Base-by-base conservation (phyloP, 176 grass and related monocot genomes). In the Miscanthus lutarioriparius region DNA sequence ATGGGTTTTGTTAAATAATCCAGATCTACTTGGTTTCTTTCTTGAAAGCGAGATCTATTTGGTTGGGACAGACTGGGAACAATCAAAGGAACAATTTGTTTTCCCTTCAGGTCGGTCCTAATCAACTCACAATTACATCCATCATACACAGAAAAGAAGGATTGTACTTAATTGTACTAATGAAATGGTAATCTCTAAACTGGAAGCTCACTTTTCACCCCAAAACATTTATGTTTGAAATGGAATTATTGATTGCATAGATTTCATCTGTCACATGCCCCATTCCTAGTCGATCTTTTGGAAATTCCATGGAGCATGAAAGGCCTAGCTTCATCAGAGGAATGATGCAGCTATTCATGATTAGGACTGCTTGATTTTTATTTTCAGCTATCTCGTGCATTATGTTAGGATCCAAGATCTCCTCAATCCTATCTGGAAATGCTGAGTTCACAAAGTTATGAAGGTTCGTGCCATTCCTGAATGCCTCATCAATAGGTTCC, bases 201-300 rank as follows among this genome's bases (percentile, higher is more conserved):
- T 2, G 8, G 39, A 23, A n/a, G 41, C 12, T 73, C 40, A 27
- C 26, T 41, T 73, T 73, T 73, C 41, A 73, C 27, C 70, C 40
- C 30, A 38, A 28, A 37, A 23, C 49, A 76, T 76, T 76, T 59
- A 38, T 32, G 30, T 73, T 47, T 75, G 80, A 66, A 73, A 88
- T 84, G 44, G 9, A 32, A 66, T 13, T 45, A 63, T 15, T 67
- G 38, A 84, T 80, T 28, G 67, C 76, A 17, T 51, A n/a, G 59
- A 88, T 73, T 67, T 84, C 86, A 13, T 20, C 19, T n/a, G 49
- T 51, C 12, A 84, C 80, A 32, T 79, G 67, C 59, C 59, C 44
- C 86, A 88, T 88, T 54, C 43, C 83, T 22, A 43, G 45, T 14
- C 81, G 56, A 13, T 75, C 66, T 80, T 85, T 89, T 33, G 87